Base-by-base conservation (phyloP, 768 basidiomycete genomes). In the Clavaria fumosa region DNA sequence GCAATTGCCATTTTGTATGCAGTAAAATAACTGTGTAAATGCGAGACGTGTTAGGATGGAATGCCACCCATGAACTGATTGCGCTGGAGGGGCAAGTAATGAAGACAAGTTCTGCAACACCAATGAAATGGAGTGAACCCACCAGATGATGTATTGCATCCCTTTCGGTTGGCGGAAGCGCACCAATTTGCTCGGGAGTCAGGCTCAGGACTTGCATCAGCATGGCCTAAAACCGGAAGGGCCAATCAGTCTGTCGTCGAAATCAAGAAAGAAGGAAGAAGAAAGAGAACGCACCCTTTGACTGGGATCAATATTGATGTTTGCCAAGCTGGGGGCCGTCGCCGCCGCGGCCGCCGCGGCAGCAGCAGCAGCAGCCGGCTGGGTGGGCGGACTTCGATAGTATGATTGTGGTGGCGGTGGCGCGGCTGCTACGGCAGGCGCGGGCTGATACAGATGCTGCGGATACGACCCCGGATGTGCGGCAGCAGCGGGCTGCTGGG, bases 141-240 rank as follows among this genome's bases (percentile, higher is more conserved):
- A 89, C 86, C 54, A 93, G 53, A 53, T 80, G 75, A 55, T 82
- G 66, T 20, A 96, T 85, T 7, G 85, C 78, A 0, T 70, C 67
- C 23, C 80, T 67, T 48, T 93, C 88, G 1, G 67, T 64, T 4
- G 82, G 78, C 20, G 86, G 82, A 34, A 95, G 59, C 5, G 70
- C 70, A 33, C 75, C 76, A 44, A 96, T 82, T 54, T 93, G 88
- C 31, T 83, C 86, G 32, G 66, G 75, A 1, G 80, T 78, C 51
- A 96, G 55, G 43, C 66, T 70, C 22, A 96, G 60, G 0, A 96
- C 89, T 60, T 90, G 88, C 57, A 86, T 67, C 37, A 95, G 53
- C 76, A 93, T 82, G 23, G 70, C 67, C 83, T 82, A 47, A 35
- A 22, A 32, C 38, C 35, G 42, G 20, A 30, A 42, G 33, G 18